Evolutionary conservation across 2,329 filamentous ascomycete species (phyloP).

Genomic region (Pseudopithomyces maydicus): DNA sequence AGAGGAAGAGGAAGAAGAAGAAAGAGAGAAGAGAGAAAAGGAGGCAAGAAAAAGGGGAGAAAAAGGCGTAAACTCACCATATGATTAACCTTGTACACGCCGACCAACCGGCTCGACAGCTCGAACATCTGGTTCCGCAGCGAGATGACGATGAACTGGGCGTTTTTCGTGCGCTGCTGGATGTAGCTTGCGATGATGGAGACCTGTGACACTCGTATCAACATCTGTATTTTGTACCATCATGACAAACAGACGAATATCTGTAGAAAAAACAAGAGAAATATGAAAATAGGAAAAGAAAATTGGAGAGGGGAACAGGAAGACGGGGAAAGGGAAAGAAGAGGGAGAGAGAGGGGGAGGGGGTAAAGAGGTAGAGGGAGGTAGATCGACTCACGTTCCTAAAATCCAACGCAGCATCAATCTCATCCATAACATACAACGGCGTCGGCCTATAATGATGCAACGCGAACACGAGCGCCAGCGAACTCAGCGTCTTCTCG

Average conservation of each 20-base stretch:
- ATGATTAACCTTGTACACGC: slow-evolving; percentile 99
- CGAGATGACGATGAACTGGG: slow-evolving; percentile 98
- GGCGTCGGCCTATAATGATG: slow-evolving; percentile 98
- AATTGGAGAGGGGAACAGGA: no score
- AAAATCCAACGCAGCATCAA: slow-evolving; percentile 97
- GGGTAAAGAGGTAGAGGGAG: background rate
- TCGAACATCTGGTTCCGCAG: slow-evolving; percentile 99
- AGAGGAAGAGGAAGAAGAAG: no score
- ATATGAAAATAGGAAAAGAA: no score
- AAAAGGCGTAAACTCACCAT: slow-evolving; percentile 62
- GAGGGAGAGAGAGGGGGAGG: no score
- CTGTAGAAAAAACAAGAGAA: no score
- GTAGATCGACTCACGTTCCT: slow-evolving; percentile 76
- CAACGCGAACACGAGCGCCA: slow-evolving; percentile 95
- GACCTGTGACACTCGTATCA: no score
- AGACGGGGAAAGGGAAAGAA: no score
- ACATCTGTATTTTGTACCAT: no score
- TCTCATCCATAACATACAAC: slow-evolving; percentile 99
- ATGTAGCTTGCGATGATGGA: slow-evolving; percentile 99
- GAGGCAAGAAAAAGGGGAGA: background rate
- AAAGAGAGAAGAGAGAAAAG: slow-evolving; percentile 20
- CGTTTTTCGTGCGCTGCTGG: slow-evolving; percentile 98
- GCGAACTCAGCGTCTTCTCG: slow-evolving; percentile 92
- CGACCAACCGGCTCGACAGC: slow-evolving; percentile 89
- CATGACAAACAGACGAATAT: no score